These are phyloP conservation scores for Pterula multifida DNA, from an alignment of 1,284 basidiomycete genomes.

Conservation along the genomic window DNA sequence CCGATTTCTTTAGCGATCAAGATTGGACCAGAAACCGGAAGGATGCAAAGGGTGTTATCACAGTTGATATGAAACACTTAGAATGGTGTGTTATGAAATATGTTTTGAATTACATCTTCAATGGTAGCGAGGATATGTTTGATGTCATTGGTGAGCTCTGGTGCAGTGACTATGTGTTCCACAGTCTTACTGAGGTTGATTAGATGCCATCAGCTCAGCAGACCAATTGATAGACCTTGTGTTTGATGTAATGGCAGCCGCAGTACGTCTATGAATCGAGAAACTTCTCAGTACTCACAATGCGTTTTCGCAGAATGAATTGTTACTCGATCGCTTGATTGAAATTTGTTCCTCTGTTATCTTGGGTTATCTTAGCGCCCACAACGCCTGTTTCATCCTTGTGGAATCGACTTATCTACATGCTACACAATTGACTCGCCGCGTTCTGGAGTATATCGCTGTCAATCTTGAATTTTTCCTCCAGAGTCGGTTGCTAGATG, in stretches of 20 bases:
- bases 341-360: conserved; percentile 74
- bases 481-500: conserved; percentile 70
- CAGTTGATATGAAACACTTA: conserved; percentile 66
- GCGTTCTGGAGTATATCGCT: conserved; percentile 74
- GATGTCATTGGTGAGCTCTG: conserved; percentile 52
- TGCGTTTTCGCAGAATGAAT: conserved; percentile 56
- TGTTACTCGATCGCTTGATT: conserved; percentile 79
- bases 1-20: conserved; percentile 73
- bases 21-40: conserved; percentile 70
- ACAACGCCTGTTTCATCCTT: conserved; percentile 77
- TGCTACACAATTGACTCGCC: conserved; percentile 56
- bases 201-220: conserved; percentile 52
- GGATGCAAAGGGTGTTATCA: conserved; percentile 42
- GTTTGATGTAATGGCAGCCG: conserved; percentile 78
- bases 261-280: conserved; percentile 35
- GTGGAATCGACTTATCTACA: conserved; percentile 77
- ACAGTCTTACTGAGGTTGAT: conserved; percentile 1
- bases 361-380: conserved; percentile 56
- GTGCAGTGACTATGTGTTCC: conserved; percentile 10
- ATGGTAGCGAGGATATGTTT: conserved; percentile 67
- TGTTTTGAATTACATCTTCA: conserved; percentile 73
- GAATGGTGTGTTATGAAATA: conserved; percentile 67
- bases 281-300: not conserved
- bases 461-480: conserved; percentile 84
- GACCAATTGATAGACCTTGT: conserved; percentile 83